phyloP scores from a whole-genome alignment of 768 basidiomycete genomes.

The Trametes meyenii region DNA sequence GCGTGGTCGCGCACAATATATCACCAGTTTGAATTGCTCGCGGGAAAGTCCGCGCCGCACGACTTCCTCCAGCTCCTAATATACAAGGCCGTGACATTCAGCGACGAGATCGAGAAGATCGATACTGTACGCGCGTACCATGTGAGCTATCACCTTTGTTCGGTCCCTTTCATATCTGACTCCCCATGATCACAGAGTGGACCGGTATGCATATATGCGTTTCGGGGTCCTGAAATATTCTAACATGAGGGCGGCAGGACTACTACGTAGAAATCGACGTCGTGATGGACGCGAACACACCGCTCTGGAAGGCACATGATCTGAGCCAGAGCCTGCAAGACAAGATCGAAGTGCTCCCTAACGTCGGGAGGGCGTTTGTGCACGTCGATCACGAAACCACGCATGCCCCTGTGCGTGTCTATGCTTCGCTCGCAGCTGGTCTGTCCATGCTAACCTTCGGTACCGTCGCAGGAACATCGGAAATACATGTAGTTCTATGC shows the following conservation, averaged over 20 bases:
- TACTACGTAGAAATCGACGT: conserved; percentile 97
- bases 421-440: conserved; percentile 4
- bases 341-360: conserved; percentile 85
- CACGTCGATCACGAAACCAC: conserved; percentile 94
- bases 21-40: conserved; percentile 80
- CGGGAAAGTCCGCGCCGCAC: conserved; percentile 89
- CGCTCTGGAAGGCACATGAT: conserved; percentile 88
- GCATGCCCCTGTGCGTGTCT: conserved; percentile 59
- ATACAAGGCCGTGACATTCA: conserved; percentile 92
- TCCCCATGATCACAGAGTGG: conserved; percentile 57
- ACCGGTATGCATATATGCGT: conserved; percentile 49
- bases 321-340: conserved; percentile 83
- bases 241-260: conserved; percentile 41
- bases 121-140: conserved; percentile 96
- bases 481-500: conserved; percentile 33
- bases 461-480: conserved; percentile 45
- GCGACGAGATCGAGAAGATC: conserved; percentile 79
- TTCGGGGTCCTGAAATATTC: background rate
- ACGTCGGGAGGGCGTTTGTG: conserved; percentile 92
- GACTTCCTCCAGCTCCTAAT: conserved; percentile 90
- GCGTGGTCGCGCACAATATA: conserved; percentile 81
- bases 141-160: conserved; percentile 44
- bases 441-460: background rate
- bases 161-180: background rate
- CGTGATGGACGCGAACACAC: conserved; percentile 87